Conservation (phyloP, 768 basidiomycete genomes). For the Mycena galericulata region DNA sequence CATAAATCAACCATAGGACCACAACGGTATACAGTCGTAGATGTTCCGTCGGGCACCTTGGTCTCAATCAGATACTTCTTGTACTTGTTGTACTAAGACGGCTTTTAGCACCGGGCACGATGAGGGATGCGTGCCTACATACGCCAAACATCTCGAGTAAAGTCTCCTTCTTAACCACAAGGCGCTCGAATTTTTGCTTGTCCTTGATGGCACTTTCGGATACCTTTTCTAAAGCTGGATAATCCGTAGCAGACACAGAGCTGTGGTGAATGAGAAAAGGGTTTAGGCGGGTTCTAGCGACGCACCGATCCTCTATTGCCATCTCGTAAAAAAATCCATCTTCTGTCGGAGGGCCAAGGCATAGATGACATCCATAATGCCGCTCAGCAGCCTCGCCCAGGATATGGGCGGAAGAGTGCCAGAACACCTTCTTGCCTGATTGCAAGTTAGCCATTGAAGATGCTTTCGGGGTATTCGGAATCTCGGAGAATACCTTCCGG, state of each 20-base stretch:
- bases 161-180: constrained; percentile 94
- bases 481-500: constrained; percentile 71
- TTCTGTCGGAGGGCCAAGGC: constrained; percentile 96
- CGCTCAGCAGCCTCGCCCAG: constrained; percentile 96
- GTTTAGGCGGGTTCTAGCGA: background rate
- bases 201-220: constrained; percentile 93
- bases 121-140: constrained; percentile 41
- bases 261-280: constrained; percentile 50
- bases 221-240: constrained; percentile 89
- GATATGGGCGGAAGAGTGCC: constrained; percentile 99
- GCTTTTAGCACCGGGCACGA: constrained; percentile 11
- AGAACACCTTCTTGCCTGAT: constrained; percentile 95
- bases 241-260: constrained; percentile 84
- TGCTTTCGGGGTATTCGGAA: background rate
- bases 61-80: constrained; percentile 95
- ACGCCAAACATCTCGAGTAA: constrained; percentile 97
- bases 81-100: constrained; percentile 94
- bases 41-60: constrained; percentile 96
- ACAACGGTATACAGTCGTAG: constrained; percentile 98
- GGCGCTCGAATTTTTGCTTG: constrained; percentile 95
- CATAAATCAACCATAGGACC: constrained; percentile 99
- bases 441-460: background rate
- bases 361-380: constrained; percentile 97
- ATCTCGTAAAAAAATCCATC: constrained; percentile 99
- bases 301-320: constrained; percentile 84